These are phyloP conservation scores for Clonostachys sp. DNA, from an alignment of 2,329 filamentous ascomycete species.

Conservation along the genomic window DNA sequence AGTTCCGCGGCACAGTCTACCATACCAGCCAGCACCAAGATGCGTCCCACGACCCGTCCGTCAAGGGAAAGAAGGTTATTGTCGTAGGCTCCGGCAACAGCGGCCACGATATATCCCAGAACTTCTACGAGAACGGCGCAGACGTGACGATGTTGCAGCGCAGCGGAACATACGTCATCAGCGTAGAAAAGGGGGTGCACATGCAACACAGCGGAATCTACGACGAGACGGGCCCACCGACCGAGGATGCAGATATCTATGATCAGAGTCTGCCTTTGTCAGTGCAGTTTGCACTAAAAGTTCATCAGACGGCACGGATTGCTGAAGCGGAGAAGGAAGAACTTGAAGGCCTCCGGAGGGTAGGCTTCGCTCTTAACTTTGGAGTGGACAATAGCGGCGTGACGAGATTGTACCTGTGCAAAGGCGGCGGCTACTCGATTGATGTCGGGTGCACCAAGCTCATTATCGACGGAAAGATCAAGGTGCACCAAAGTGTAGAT, in stretches of 20 bases:
- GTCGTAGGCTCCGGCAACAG: slow-evolving; percentile 44
- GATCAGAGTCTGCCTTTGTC: slow-evolving; percentile 38
- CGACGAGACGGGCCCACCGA: slow-evolving; percentile 25
- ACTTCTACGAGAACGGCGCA: slow-evolving; percentile 41
- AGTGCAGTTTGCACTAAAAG: slow-evolving; percentile 36
- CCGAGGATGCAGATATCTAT: slow-evolving; percentile 44
- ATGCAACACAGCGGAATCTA: slow-evolving; percentile 34
- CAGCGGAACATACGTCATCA: slow-evolving; percentile 42
- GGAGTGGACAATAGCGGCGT: slow-evolving; percentile 49
- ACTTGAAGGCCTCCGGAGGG: slow-evolving; percentile 37
- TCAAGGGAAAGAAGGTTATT: slow-evolving; percentile 32
- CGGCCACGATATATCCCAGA: slow-evolving; percentile 44
- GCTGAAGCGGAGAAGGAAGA: slow-evolving; percentile 31
- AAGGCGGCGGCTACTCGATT: slow-evolving; percentile 34
- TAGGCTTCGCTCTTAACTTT: slow-evolving; percentile 51
- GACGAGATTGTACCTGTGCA: slow-evolving; percentile 42
- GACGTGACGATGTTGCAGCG: slow-evolving; percentile 50
- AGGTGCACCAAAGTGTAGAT: slow-evolving; percentile 18
- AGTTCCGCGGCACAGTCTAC: slow-evolving; percentile 34
- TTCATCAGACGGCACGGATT: slow-evolving; percentile 32
- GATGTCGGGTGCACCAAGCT: slow-evolving; percentile 31
- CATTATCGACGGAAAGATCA: slow-evolving; percentile 33
- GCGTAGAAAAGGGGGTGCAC: slow-evolving; percentile 27
- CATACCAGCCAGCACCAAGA: slow-evolving; percentile 36
- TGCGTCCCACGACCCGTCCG: slow-evolving; percentile 17